Evolutionary conservation across 345 rosid genomes (phyloP), one percentile per base, ranked within the genome.

Genomic region (Corchorus olitorius): DNA sequence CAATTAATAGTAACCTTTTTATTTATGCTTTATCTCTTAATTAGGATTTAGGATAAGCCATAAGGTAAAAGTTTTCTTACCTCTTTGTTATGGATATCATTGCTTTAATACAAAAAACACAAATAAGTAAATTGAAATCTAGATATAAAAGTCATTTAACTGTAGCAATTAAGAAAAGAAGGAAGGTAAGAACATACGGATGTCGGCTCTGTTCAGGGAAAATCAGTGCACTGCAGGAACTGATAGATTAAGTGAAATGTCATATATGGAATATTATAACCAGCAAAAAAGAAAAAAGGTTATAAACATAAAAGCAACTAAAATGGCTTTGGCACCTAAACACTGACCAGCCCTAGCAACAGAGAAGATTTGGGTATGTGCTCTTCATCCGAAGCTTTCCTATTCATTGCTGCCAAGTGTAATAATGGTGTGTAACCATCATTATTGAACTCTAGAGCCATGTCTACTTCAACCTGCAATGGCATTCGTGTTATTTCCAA

Each of bases 61-160:
- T 0, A 3, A 35, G 13, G 8, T 13, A 50, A 20, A 2, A 33
- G n/a, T 27, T 14, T 48, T n/a, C 74, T 78, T 74, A 87, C 93
- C 95, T 89, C 93, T 82, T 84, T 83, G 77, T 86, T 88, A 41
- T 80, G 86, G 71, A 88, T 80, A 55, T 77, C 83, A 69, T 91
- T 89, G 88, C 79, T 48, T 75, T 39, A 77, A 5, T 27, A n/a
- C 1, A 27, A 27, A n/a, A 43, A 76, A 52, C 61, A 20, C 48
- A 2, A 74, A 17, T 12, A 46, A 41, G 48, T 49, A 27, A 1
- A 27, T 27, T 19, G n/a, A n/a, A 64, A 41, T 54, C 19, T 3
- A 19, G 10, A 56, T 15, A 53, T 67, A 77, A 1, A 52, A 49
- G 60, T 20, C 20, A 37, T 8, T 13, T 37, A 48, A 70, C 65